These are phyloP conservation scores for Saraca asoca DNA, from an alignment of 331 rosid genomes.

Conservation along the genomic window DNA sequence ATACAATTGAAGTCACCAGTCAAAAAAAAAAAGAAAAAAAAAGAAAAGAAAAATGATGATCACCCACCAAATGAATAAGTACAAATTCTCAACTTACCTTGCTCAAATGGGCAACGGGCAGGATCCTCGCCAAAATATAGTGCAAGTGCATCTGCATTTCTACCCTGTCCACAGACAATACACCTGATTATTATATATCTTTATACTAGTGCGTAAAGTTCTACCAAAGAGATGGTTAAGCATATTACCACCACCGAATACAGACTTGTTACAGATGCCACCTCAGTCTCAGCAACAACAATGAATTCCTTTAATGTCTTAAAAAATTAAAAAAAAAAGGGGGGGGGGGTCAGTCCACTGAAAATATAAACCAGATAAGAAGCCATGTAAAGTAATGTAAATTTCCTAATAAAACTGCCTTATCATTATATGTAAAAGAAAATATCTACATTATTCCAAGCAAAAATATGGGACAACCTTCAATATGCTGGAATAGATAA, in stretches of 20 bases:
- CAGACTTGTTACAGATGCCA: constrained; percentile 67
- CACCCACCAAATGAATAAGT: background rate
- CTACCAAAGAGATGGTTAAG: constrained; percentile 31
- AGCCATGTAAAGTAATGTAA: no score
- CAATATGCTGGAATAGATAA: no score
- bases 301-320: constrained; percentile 83
- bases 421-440: no score
- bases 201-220: constrained; percentile 11
- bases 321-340: constrained; percentile 34
- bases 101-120: constrained; percentile 85
- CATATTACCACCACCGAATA: constrained; percentile 81
- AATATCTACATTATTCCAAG: no score
- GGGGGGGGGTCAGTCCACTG: background rate
- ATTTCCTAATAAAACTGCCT: no score
- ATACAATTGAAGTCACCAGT: constrained; percentile 10
- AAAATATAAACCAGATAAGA: no score
- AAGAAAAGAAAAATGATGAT: background rate
- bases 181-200: constrained; percentile 34
- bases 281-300: constrained; percentile 73
- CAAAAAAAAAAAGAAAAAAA: constrained; percentile 19
- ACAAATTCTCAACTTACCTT: constrained; percentile 61
- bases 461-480: no score
- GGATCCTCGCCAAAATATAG: constrained; percentile 97
- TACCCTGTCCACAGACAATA: constrained; percentile 71
- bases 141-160: constrained; percentile 94